Base-by-base conservation (phyloP, 2,329 filamentous ascomycete genomes). In the Penicillium occitanis region DNA sequence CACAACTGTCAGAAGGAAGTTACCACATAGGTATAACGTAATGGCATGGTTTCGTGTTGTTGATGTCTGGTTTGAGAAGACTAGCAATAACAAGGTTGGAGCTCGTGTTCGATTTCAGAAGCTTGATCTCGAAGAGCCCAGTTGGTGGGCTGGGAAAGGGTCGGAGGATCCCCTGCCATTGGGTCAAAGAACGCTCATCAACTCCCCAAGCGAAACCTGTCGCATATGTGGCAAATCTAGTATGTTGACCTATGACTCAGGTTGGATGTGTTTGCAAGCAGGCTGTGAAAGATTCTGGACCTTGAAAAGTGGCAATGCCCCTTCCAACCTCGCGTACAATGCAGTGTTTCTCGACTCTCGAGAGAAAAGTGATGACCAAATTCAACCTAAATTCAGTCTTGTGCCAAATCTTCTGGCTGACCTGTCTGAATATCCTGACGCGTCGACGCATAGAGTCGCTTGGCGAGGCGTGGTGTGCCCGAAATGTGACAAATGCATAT, bases 1-100 rank as follows among this genome's bases (percentile, higher is more conserved):
- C 68, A 73, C 74, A 3, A 73, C 81, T 25, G 79, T 84, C 19
- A 80, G 81, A 0, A 82, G 81, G 1, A 77, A 80, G 30, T 78
- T 88, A 7, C 84, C 85, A 0, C 81, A 88, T 66, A 78, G 83
- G 0, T 92, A 88, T 71, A 87, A 85, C 64, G 86, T 92, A 0
- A 80, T 93, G 50, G 89, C 82, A n/a, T 88, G 83, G 74, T 93
- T 91, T 73, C 86, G 88, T 59, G 80, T 91, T 13, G 90, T 88
- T 0, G 80, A 89, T 59, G 80, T 92, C 0, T 93, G 90, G 90
- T 80, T 77, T 11, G 90, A 93, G 70, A 83, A 81, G 67, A 74
- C 79, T 0, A n/a, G 17, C 10, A 74, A 73, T 1, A 71, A 70
- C 1, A 80, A 74, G 5, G 76, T 74, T 0, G 80, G 82, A 0